These are phyloP conservation scores for Trametes hirsuta DNA, from an alignment of 1,284 basidiomycete species.

Conservation along the genomic window DNA sequence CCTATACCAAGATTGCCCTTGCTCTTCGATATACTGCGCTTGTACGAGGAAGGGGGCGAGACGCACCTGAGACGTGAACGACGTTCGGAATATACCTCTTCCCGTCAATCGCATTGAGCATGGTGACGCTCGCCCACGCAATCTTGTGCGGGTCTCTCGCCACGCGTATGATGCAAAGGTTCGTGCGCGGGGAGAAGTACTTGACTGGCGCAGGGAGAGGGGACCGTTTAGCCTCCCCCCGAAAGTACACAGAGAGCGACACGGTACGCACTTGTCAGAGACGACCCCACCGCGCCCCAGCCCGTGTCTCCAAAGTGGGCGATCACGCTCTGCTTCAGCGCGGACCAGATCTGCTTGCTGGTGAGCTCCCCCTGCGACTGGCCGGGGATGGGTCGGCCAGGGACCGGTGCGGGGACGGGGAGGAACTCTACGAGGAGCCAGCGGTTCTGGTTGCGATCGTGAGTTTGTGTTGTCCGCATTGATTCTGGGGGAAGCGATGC, in stretches of 20 bases:
- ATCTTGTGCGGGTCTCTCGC: constrained; percentile 73
- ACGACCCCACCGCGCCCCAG: constrained; percentile 76
- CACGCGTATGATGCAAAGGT: constrained; percentile 78
- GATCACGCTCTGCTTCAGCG: constrained; percentile 72
- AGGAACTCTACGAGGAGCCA: constrained; percentile 81
- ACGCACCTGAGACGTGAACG: constrained; percentile 71
- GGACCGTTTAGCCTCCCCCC: not conserved
- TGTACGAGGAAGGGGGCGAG: not conserved
- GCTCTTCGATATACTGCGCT: not conserved
- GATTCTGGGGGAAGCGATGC: not conserved
- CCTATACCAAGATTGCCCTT: constrained; percentile 43
- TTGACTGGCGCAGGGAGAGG: constrained; percentile 58
- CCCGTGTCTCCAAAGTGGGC: constrained; percentile 77
- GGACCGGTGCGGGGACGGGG: constrained; percentile 35
- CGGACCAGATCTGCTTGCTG: constrained; percentile 64
- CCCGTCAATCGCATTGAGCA: constrained; percentile 63
- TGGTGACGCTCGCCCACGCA: constrained; percentile 73
- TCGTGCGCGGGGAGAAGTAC: constrained; percentile 79
- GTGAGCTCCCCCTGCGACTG: constrained; percentile 39
- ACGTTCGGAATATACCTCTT: constrained; percentile 65
- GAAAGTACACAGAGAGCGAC: not conserved
- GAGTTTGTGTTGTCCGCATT: not conserved
- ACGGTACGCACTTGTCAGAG: constrained; percentile 57
- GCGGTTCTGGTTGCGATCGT: constrained; percentile 55
- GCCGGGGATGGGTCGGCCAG: not conserved